Evolutionary conservation across 331 rosid species (phyloP).

Genomic region (Stylosanthes scabra): DNA sequence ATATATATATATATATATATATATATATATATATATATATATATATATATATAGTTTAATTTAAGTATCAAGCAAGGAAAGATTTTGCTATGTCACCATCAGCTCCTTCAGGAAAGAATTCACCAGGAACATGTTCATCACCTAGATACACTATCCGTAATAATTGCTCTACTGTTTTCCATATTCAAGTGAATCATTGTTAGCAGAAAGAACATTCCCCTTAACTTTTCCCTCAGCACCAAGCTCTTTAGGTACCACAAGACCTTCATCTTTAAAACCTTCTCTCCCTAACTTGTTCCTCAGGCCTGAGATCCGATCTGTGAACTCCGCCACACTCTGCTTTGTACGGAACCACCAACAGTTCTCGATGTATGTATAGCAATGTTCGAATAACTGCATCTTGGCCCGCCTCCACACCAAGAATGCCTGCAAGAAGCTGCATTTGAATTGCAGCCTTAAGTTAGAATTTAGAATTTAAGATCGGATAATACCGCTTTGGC

Average conservation of each 20-base stretch:
- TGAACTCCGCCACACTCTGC: constrained; percentile 64
- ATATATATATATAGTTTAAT: too few species aligned
- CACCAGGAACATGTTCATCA: too few species aligned
- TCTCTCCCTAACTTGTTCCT: constrained; percentile 56
- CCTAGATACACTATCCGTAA: constrained; percentile 78
- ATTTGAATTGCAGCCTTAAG: too few species aligned
- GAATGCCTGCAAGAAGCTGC: constrained; percentile 76
- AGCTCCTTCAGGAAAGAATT: constrained; percentile 73
- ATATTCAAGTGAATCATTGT: constrained; percentile 55
- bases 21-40: too few species aligned
- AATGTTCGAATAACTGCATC: constrained; percentile 67
- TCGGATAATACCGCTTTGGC: constrained; percentile 52
- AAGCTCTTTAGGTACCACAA: constrained; percentile 36
- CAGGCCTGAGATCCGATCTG: constrained; percentile 57
- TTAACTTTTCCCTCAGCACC: constrained; percentile 57
- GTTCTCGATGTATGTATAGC: constrained; percentile 43
- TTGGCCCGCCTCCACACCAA: constrained; percentile 79
- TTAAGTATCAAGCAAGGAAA: too few species aligned
- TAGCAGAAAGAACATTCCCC: constrained; percentile 69
- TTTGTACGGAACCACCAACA: constrained; percentile 52
- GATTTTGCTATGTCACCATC: constrained; percentile 63
- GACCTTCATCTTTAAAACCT: constrained; percentile 82
- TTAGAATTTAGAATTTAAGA: too few species aligned
- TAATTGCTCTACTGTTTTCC: constrained; percentile 65
- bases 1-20: too few species aligned